Base-by-base conservation (phyloP, 2,329 filamentous ascomycete species). In the Aspergillus transmontanensis region DNA sequence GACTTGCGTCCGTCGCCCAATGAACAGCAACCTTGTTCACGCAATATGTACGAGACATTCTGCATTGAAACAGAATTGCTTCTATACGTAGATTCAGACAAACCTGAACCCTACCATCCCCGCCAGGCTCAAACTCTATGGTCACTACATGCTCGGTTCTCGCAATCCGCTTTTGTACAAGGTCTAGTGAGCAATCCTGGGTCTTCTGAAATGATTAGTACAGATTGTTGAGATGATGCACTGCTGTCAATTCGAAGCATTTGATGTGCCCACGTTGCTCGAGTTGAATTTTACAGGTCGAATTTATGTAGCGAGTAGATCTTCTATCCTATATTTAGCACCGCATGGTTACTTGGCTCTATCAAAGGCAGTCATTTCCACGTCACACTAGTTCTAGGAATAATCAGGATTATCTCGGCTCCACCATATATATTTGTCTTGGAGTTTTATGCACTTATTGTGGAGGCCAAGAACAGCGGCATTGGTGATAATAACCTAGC, bases 291-390 rank as follows among this genome's bases (percentile, higher is more conserved):
- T 30, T 4, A 6, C 46, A 50, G 26, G 23, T 30, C 26, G 46
- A 30, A 28, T 50, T 34, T 73, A 75, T 14, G 68, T 77, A 19
- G 50, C 76, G 69, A 62, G 36, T 7, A 30, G 26, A 45, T 28
- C 16, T 34, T 12, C 43, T 50, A 43, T 41, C 19, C 19, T 21
- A 60, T 56, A 23, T 55, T 57, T 34, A 57, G 62, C 57, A 53
- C 61, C 46, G 58, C 58, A 59, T 55, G 61, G 12, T 57, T 51
- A 51, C 28, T 58, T 59, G 45, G 36, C 55, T 32, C 57, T 55
- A 64, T 57, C 19, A 30, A 66, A 55, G 57, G 56, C 23, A 21
- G 32, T 62, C 57, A 63, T 63, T 62, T 65, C 34, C 64, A 57
- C 53, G 34, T 59, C 57, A 63, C 36, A 57, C 57, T 62, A 46